Percentiles rank a stretch among this genome's conserved stretches.
phyloP scores from a whole-genome alignment of 2,329 filamentous ascomycete species.

The Cordyceps cicadae region DNA sequence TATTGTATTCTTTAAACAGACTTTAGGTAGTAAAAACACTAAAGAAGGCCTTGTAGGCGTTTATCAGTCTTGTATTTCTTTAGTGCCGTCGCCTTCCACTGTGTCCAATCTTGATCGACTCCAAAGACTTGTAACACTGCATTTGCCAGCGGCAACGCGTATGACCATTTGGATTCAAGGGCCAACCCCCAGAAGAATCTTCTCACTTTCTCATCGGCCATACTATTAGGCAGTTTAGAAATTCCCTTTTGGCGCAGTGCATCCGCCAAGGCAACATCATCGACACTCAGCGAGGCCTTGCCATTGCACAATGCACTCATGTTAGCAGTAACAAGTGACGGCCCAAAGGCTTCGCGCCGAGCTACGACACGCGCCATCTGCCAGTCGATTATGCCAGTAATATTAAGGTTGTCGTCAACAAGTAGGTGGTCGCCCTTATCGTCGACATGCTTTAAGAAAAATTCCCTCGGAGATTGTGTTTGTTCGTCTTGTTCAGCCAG shows the following conservation, averaged over 20 bases:
- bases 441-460: conserved; percentile 17
- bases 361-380: conserved; percentile 19
- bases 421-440: conserved; percentile 43
- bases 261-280: conserved; percentile 13
- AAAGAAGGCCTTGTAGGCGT: conserved; percentile 1
- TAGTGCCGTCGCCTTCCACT: conserved; percentile 12
- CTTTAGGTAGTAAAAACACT: no score
- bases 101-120: conserved; percentile 9
- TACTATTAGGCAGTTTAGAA: not conserved
- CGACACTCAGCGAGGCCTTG: conserved; percentile 11
- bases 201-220: conserved; percentile 15
- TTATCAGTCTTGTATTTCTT: conserved; percentile 12
- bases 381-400: conserved; percentile 42
- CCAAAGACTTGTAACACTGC: conserved; percentile 16
- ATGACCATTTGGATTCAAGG: conserved; percentile 14
- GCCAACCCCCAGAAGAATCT: conserved; percentile 18
- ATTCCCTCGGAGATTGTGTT: not conserved
- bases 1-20: no score
- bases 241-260: conserved; percentile 12
- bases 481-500: not conserved
- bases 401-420: conserved; percentile 35
- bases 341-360: conserved; percentile 14
- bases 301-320: conserved; percentile 13
- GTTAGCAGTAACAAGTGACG: conserved; percentile 14
- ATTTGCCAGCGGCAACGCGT: conserved; percentile 16